Evolutionary conservation across 768 basidiomycete genomes (phyloP).

Genomic region (Calocera viscosa): DNA sequence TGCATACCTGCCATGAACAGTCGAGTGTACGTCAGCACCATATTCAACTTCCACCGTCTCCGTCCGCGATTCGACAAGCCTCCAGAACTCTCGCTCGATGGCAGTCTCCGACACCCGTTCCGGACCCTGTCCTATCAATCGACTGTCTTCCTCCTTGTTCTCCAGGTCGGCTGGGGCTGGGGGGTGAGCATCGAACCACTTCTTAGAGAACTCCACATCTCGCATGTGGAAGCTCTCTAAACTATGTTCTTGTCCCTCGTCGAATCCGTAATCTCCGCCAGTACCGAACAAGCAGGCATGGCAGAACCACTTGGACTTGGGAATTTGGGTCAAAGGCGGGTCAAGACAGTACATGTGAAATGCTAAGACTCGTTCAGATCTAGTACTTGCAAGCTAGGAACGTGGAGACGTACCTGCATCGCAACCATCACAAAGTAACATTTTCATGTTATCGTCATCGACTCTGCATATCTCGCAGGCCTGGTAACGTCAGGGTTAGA

Average conservation of each 20-base stretch:
- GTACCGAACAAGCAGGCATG: constrained; percentile 80
- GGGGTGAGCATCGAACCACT: constrained; percentile 77
- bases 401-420: constrained; percentile 53
- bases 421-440: constrained; percentile 83
- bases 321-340: constrained; percentile 73
- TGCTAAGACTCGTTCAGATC: constrained; percentile 37
- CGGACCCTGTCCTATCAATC: constrained; percentile 42
- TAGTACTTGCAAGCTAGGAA: constrained; percentile 11
- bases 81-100: constrained; percentile 93
- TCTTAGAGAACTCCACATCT: constrained; percentile 73
- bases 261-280: constrained; percentile 94
- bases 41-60: constrained; percentile 98
- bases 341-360: constrained; percentile 97
- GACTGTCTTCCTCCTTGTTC: constrained; percentile 23
- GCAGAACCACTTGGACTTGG: constrained; percentile 94
- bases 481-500: constrained; percentile 15
- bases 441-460: constrained; percentile 77
- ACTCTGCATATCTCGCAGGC: constrained; percentile 89
- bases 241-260: constrained; percentile 92
- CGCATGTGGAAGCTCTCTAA: constrained; percentile 84
- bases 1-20: constrained; percentile 85
- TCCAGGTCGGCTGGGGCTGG: constrained; percentile 29
- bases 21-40: constrained; percentile 97
- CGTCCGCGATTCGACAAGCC: constrained; percentile 72
- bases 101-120: constrained; percentile 76